Percentiles rank a stretch among this genome's conserved stretches.
Conservation (phyloP, 768 basidiomycete species). For the Myochromella boudieri region DNA sequence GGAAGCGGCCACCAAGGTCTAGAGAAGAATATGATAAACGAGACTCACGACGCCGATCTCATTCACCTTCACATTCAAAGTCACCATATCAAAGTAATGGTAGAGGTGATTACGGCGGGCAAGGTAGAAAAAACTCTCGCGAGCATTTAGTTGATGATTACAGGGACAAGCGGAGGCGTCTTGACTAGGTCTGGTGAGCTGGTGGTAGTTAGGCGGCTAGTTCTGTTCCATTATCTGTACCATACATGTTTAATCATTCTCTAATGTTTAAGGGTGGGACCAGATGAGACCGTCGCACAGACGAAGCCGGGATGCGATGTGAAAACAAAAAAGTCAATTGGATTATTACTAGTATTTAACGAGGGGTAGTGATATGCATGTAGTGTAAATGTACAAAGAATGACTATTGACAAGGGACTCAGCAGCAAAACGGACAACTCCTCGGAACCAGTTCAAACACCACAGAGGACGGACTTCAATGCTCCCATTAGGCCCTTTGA, state of each 20-base stretch:
- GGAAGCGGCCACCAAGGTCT: conserved; percentile 12
- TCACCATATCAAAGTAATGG: conserved; percentile 26
- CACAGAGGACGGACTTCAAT: background rate
- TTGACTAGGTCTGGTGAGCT: conserved; percentile 48
- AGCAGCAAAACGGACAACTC: background rate
- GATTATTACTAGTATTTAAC: too few relatives aligned
- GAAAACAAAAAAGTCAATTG: background rate
- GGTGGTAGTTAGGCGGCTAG: background rate
- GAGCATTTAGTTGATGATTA: conserved; percentile 31
- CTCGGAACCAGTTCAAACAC: background rate
- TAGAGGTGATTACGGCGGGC: conserved; percentile 21
- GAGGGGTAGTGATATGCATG: background rate
- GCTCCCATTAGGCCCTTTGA: background rate
- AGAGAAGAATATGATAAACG: conserved; percentile 24
- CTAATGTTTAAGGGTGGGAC: too few relatives aligned
- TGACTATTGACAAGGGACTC: background rate
- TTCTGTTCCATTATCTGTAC: background rate
- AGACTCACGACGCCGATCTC: conserved; percentile 25
- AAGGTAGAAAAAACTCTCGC: conserved; percentile 28
- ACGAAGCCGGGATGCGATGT: background rate
- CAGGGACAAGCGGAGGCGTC: conserved; percentile 55
- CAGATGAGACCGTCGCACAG: background rate
- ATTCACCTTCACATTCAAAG: conserved; percentile 28
- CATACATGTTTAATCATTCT: background rate
- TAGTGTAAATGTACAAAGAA: background rate